Evolutionary conservation across 1,284 basidiomycete genomes (phyloP).

Genomic region (Ustilago loliicola): DNA sequence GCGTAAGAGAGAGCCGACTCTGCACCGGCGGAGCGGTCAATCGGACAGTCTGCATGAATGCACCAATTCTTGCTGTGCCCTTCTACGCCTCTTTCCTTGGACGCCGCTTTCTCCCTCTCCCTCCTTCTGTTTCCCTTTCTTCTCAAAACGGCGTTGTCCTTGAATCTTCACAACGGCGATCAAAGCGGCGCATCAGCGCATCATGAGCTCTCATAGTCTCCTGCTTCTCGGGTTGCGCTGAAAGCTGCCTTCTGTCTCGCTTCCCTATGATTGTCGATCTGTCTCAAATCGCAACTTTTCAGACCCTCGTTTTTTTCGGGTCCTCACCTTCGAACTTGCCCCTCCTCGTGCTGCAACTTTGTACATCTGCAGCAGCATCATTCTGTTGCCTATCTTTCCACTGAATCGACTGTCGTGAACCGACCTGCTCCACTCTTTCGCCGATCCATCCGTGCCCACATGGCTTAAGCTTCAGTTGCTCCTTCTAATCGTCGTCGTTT

Average conservation of each 20-base stretch:
- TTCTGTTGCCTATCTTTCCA: neutral
- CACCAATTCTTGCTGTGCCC: neutral
- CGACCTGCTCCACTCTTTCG: neutral
- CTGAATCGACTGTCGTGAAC: neutral
- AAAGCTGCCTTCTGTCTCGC: slow-evolving; percentile 4
- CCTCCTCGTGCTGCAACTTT: no score
- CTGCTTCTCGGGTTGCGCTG: neutral
- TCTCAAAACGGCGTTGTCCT: slow-evolving; percentile 4
- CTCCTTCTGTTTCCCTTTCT: neutral
- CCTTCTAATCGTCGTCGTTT: neutral
- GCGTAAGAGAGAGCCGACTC: neutral
- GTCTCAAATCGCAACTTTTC: slow-evolving; percentile 7
- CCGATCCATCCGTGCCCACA: slow-evolving; percentile 7
- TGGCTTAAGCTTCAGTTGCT: slow-evolving; percentile 1
- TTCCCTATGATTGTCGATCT: slow-evolving; percentile 13
- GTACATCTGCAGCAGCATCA: neutral
- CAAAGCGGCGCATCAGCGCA: neutral
- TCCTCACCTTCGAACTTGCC: neutral
- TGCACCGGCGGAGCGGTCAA: slow-evolving; percentile 4
- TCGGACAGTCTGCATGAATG: neutral
- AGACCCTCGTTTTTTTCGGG: slow-evolving; percentile 11
- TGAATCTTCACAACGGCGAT: neutral
- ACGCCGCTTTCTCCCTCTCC: neutral
- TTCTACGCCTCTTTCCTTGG: slow-evolving; percentile 5
- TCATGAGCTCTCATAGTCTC: neutral